A percentile compares a stretch with the other conserved stretches of the same genome.
Evolutionary conservation across 495 filamentous ascomycete genomes (phyloP).

Genomic region (Tuber brumale): DNA sequence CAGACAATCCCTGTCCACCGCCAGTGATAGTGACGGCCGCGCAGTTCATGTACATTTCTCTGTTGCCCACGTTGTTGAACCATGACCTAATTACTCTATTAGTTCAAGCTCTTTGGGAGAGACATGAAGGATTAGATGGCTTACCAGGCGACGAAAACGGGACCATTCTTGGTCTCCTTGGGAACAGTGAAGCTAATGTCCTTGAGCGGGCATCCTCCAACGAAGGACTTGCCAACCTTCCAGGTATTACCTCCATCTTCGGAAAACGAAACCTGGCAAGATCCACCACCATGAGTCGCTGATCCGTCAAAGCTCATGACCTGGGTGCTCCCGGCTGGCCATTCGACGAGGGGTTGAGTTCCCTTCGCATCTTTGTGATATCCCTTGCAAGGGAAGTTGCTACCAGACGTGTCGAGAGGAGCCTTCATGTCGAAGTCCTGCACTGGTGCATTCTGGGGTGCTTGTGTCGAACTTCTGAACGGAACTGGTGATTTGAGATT

Average conservation of each 20-base stretch:
- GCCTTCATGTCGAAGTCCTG: slow-evolving; percentile 51
- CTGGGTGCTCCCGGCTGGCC: slow-evolving; percentile 52
- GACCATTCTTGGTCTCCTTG: not conserved
- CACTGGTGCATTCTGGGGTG: not conserved
- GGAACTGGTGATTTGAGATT: not conserved
- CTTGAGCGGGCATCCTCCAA: slow-evolving; percentile 26
- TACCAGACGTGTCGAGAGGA: slow-evolving; percentile 45
- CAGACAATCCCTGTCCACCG: not conserved
- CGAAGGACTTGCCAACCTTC: slow-evolving; percentile 41
- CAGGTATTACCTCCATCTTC: not conserved
- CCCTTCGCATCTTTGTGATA: not conserved
- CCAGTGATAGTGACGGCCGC: slow-evolving; percentile 44
- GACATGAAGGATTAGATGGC: not conserved
- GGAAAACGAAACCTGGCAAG: slow-evolving; percentile 55
- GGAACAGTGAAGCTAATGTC: not conserved
- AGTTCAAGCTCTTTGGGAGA: slow-evolving; percentile 40
- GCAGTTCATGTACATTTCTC: slow-evolving; percentile 13
- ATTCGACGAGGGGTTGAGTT: slow-evolving; percentile 47
- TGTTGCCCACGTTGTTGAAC: slow-evolving; percentile 6
- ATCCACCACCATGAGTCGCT: slow-evolving; percentile 58
- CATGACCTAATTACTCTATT: slow-evolving; percentile 4
- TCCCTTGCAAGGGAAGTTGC: slow-evolving; percentile 3
- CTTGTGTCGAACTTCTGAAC: not conserved
- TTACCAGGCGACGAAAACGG: slow-evolving; percentile 6
- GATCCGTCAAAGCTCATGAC: slow-evolving; percentile 54